Percentiles rank a stretch among this genome's conserved stretches.
phyloP scores from a whole-genome alignment of 768 basidiomycete genomes.

The Psilocybe subaeruginosa region DNA sequence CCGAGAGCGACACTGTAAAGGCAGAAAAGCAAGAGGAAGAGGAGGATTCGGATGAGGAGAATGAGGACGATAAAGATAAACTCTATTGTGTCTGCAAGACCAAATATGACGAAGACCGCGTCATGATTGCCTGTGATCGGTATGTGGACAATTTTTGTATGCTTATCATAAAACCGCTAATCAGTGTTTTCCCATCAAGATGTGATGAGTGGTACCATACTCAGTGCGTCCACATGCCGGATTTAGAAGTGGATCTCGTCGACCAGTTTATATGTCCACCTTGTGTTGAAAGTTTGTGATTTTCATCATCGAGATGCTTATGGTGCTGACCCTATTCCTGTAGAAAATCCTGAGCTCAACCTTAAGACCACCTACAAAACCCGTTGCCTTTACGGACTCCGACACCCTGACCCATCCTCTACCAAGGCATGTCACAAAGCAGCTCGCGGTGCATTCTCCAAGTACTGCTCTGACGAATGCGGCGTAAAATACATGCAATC shows the following conservation, averaged over 20 bases:
- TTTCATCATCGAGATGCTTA: not conserved
- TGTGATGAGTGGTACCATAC: conserved; percentile 98
- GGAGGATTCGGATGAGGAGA: conserved; percentile 41
- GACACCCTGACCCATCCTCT: conserved; percentile 63
- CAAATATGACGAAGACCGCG: conserved; percentile 81
- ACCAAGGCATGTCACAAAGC: conserved; percentile 78
- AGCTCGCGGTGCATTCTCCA: conserved; percentile 80
- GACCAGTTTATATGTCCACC: conserved; percentile 91
- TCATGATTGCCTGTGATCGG: conserved; percentile 96
- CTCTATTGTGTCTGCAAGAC: conserved; percentile 90
- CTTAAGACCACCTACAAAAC: conserved; percentile 79
- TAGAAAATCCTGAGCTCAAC: conserved; percentile 62
- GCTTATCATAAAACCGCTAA: not conserved
- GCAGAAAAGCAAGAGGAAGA: conserved; percentile 50
- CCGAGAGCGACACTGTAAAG: conserved; percentile 34
- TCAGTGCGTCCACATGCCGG: conserved; percentile 80
- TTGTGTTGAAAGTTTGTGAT: conserved; percentile 71
- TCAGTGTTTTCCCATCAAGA: conserved; percentile 36
- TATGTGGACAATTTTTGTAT: conserved; percentile 36
- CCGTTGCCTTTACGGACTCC: conserved; percentile 73
- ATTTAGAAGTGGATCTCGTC: conserved; percentile 82
- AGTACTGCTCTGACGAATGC: conserved; percentile 91
- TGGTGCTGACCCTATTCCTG: conserved; percentile 1
- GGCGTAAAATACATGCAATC: conserved; percentile 74
- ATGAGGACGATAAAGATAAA: conserved; percentile 74